Evolutionary conservation across 108 stramenopile species (phyloP).

Genomic region (Parietichytrium sp.): DNA sequence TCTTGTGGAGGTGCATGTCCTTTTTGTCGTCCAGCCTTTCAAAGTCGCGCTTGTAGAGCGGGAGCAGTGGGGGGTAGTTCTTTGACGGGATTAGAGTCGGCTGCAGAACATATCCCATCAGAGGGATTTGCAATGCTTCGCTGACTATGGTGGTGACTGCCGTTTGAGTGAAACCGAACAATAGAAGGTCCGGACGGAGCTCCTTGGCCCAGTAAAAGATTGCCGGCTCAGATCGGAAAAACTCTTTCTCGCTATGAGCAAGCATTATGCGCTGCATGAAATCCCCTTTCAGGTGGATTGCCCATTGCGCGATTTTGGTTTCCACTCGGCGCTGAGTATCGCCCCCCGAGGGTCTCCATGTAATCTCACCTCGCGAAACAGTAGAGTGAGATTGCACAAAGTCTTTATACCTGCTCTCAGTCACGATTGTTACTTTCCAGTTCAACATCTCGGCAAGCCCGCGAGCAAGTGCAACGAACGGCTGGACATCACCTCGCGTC

Average conservation of each 20-base stretch:
- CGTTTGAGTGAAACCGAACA: slow-evolving; percentile 27
- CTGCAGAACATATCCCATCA: slow-evolving; percentile 26
- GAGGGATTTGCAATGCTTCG: slow-evolving; percentile 25
- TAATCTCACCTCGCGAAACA: not conserved
- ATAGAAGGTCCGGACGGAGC: slow-evolving; percentile 1
- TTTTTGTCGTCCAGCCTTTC: not conserved
- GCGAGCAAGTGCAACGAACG: slow-evolving; percentile 31
- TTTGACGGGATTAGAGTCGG: slow-evolving; percentile 31
- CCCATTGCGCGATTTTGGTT: slow-evolving; percentile 20
- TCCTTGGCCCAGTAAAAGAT: not conserved
- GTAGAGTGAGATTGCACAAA: not conserved
- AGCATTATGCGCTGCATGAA: slow-evolving; percentile 24
- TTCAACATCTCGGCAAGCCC: not conserved
- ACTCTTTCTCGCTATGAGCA: not conserved
- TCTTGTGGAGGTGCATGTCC: not conserved
- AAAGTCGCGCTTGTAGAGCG: not conserved
- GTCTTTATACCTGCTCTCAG: not conserved
- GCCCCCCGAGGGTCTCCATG: not conserved
- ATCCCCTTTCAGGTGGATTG: not conserved
- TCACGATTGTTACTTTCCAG: slow-evolving; percentile 21
- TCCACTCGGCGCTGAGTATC: slow-evolving; percentile 32
- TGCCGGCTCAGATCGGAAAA: slow-evolving; percentile 8
- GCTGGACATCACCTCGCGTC: slow-evolving; percentile 44
- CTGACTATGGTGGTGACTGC: slow-evolving; percentile 3
- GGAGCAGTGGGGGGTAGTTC: slow-evolving; percentile 14